Evolutionary conservation across 257 asterid species (phyloP), one percentile per base, ranked within the genome.

Genomic region (Solanum dulcamara): DNA sequence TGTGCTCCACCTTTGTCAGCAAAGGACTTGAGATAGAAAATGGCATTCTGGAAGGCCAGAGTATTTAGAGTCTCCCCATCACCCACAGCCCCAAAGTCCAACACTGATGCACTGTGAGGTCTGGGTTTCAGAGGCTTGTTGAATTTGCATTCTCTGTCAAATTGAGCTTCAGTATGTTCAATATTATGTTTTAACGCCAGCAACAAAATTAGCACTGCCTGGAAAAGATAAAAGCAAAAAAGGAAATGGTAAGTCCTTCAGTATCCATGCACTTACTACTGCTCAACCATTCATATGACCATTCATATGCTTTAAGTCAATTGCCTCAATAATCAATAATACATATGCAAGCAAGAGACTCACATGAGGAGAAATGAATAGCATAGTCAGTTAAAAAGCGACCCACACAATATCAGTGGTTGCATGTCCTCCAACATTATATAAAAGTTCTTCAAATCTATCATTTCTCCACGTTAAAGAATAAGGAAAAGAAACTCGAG

Each of bases 1-100:
- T 93, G 97, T 51, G 97, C 98, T 15, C 98, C 98, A 1, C 98
- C 98, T 86, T 94, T 94, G 87, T 94, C 98, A 1, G 89, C 94
- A 70, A 94, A 94, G 17, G 98, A 94, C 91, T 94, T 90, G 6
- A 93, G 94, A 86, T 94, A 94, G 91, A 94, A 94, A 62, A 94
- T 93, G 15, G 98, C 98, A 85, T 94, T 94, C 88, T 94, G 97
- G 85, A 94, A 94, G 2, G 98, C 94, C 6, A 94, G 91, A 0
- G 97, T 94, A 60, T 94, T 94, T 67, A 88, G 9, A 6, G 98
- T 91, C 85, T 92, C 81, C 38, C 91, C 91, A 64, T 89, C 91
- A n/a, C 91, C 91, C 26, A 89, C 87, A 9, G 91, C 91, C 26
- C 91, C 91, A 87, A 89, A 89, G 67, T 89, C 91, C 80, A 83